phyloP scores from a whole-genome alignment of 2,329 filamentous ascomycete genomes.

The Harringtonia aguacate region DNA sequence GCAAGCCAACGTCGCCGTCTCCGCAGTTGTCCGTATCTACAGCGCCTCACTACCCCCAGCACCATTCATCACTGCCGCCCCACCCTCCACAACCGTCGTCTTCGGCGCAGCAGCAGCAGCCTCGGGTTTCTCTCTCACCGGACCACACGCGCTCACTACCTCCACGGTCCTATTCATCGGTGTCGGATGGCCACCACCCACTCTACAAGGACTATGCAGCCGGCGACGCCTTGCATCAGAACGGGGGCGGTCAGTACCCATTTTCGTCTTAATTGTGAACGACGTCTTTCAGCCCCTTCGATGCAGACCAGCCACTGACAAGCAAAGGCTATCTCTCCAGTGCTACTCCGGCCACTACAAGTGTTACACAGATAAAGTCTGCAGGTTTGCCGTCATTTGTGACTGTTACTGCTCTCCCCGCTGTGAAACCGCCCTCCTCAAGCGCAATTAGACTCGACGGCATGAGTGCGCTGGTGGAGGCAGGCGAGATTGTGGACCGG shows the following conservation, averaged over 20 bases:
- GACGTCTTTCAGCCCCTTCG: background rate
- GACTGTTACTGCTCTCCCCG: background rate
- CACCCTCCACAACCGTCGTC: background rate
- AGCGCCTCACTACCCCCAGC: background rate
- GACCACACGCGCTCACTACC: background rate
- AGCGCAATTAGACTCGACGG: conserved; percentile 33
- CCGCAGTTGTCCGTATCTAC: background rate
- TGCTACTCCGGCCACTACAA: conserved; percentile 2
- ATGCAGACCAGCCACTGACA: conserved; percentile 2
- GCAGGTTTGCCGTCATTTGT: background rate
- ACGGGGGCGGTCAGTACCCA: conserved; percentile 10
- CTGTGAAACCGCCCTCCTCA: background rate
- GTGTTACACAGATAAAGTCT: background rate
- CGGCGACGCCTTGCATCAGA: conserved; percentile 1
- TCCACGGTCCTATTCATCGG: background rate
- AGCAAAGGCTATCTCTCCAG: conserved; percentile 14
- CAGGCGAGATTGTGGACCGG: conserved; percentile 49
- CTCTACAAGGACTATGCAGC: conserved; percentile 2
- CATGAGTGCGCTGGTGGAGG: conserved; percentile 46
- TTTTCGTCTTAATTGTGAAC: background rate
- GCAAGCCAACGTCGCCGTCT: conserved; percentile 4
- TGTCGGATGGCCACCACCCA: background rate
- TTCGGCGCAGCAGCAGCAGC: background rate
- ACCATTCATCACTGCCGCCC: background rate
- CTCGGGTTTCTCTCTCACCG: background rate